Conservation (phyloP, 1,284 basidiomycete genomes). For the Ceratobasidium sp. region DNA sequence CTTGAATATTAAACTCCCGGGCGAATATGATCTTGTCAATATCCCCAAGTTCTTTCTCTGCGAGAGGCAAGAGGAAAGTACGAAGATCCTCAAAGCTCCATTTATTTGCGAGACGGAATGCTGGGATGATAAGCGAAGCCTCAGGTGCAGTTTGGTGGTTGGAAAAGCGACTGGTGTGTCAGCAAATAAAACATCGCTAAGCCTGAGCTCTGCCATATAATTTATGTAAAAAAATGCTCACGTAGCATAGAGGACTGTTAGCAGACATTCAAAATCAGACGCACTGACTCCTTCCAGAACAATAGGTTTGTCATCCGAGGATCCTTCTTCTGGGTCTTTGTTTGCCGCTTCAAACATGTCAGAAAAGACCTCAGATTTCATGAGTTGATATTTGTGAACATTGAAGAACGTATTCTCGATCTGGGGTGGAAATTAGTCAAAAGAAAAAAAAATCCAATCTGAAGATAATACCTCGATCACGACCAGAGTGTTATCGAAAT, state of each 20-base stretch:
- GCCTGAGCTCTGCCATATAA: not conserved
- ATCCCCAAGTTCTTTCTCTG: not conserved
- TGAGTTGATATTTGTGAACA: conserved; percentile 15
- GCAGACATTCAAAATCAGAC: not conserved
- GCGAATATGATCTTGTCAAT: conserved; percentile 32
- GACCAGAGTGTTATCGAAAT: conserved; percentile 8
- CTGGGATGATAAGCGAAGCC: not conserved
- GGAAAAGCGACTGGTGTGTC: not conserved
- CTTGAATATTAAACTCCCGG: conserved; percentile 10
- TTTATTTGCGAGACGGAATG: conserved; percentile 29
- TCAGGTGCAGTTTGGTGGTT: not conserved
- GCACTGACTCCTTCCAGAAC: not conserved
- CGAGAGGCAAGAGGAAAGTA: not conserved
- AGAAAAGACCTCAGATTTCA: not conserved
- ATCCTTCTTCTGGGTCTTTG: not conserved
- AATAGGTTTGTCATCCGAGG: not conserved
- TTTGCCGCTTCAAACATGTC: not conserved
- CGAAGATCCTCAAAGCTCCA: conserved; percentile 28
- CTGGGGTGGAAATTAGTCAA: not conserved
- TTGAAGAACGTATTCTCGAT: conserved; percentile 17
- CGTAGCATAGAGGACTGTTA: conserved; percentile 10
- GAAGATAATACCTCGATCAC: not conserved
- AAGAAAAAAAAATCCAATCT: not conserved
- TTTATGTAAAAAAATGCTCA: too few species aligned
- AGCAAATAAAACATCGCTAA: not conserved